Base-by-base conservation (phyloP, 345 rosid species). In the Aurinia saxatilis region DNA sequence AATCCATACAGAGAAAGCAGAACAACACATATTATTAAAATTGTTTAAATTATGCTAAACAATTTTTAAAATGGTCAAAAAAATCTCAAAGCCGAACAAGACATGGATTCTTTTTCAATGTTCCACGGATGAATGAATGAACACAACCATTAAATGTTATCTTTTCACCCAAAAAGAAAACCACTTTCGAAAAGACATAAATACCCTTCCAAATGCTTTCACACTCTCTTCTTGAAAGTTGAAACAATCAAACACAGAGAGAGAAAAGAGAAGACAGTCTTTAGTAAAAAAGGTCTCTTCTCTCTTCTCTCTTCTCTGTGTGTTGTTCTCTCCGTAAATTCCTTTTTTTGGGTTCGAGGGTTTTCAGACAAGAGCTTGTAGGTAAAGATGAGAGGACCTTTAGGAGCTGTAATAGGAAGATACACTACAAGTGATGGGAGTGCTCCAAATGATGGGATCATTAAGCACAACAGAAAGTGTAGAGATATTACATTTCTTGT, bases 391-490 rank as follows among this genome's bases (percentile, higher is more conserved):
- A 66, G 76, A 46, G 76, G 73, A 31, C 91, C 91, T 67, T 71
- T 87, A 34, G 97, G 97, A 52, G 85, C 95, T 37, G 95, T 84
- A 55, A 82, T 88, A 46, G 96, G 95, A 71, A 86, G 95, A 72
- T 83, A 85, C 70, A 84, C 91, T n/a, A 87, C 96, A 59, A 89
- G 95, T 74, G 98, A 92, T 63, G 99, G 91, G 50, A 82, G 63
- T 72, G 68, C 77, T 19, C 79, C 77, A 62, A 57, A 84, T 61
- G 96, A 80, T 74, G 99, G 99, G 70, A 86, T 93, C 78, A 84
- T 90, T 45, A 85, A 75, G 49, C 99, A 81, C 78, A 87, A 87
- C 73, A 82, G 99, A 81, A 90, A 90, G 71, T 93, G 97, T 60
- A 78, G 95, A 77, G 99, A 93, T 76, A 71, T 87, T 66, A 82